Base-by-base conservation (phyloP, 345 rosid genomes). In the Turnera subulata region DNA sequence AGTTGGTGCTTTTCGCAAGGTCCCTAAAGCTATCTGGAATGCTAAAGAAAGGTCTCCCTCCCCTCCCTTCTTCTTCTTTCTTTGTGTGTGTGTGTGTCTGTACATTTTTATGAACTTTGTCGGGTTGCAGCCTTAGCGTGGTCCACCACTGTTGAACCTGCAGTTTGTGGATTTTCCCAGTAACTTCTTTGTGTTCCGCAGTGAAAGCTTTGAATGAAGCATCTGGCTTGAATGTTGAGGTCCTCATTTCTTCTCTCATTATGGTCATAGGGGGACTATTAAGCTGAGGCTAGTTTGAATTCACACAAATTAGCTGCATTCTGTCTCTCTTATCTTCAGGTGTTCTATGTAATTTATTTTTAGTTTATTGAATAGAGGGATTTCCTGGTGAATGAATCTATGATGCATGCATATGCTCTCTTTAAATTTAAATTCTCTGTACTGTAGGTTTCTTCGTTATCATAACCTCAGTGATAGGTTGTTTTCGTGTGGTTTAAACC, bases 21-120 rank as follows among this genome's bases (percentile, higher is more conserved):
- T 88, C 74, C 88, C 98, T 39, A 83, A 73, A 63, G 95, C 96
- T 66, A 59, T 77, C 32, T 92, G 98, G 98, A 84, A 84, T 78
- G 82, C 87, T 37, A 88, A 84, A 83, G 98, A 92, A 73, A 88
- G 95, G 97, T 91, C 45, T 69, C 37, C 68, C 67, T 29, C 44
- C n/a, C n/a, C n/a, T n/a, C n/a, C n/a, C n/a, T n/a, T n/a, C n/a
- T n/a, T n/a, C n/a, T n/a, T n/a, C n/a, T n/a, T n/a, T n/a, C n/a
- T n/a, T n/a, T n/a, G n/a, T n/a, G n/a, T n/a, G n/a, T n/a, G n/a
- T n/a, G n/a, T n/a, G n/a, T 29, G 35, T 29, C 35, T 29, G 8
- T 29, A n/a, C 14, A 29, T 29, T 12, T 48, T 66, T 21, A 20
- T 9, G 47, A 38, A 11, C 49, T 35, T 26, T 59, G 18, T 4